Base-by-base conservation (phyloP, 306 rosid species). In the Quercus variabilis region DNA sequence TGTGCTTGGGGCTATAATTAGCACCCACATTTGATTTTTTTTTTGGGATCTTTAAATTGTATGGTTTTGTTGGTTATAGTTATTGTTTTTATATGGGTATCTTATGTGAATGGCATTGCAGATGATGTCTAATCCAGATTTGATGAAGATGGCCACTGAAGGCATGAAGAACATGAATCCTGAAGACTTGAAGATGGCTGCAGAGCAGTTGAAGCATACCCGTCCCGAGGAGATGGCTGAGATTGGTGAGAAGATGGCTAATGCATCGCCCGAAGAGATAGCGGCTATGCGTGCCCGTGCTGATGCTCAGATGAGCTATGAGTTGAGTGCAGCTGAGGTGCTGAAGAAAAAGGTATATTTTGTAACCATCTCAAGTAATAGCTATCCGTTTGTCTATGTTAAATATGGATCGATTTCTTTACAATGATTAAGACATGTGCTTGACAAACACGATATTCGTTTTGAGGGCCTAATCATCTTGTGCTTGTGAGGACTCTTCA, bases 101-200 rank as follows among this genome's bases (percentile, higher is more conserved):
- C 17, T 19, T 58, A 59, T 74, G 2, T 77, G 7, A 25, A 12
- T 70, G 85, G 78, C 26, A 71, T 80, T 89, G 83, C 83, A 93
- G 99, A 89, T 95, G 99, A 95, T 93, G 97, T 73, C 96, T 33
- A 95, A 95, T 87, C 99, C 99, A 3, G 97, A 93, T 4, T 76
- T 95, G 75, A 82, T 95, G 91, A 91, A 63, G 93, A 90, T 93
- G 99, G 99, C 98, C 12, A 85, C 97, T 0, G 99, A 95, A 77
- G 86, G 97, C 89, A 95, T 95, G 98, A 90, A 93, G 88, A 90
- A 86, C 85, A 85, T 95, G 94, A 89, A 83, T 71, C 80, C 97
- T 12, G 93, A 95, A 74, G 98, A 95, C 84, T 89, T 91, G 69
- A 93, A 84, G 74, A 43, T 78, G 38, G 99, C 98, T 74, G 97